A percentile compares a stretch with the other conserved stretches of the same genome.
Conservation (phyloP, 2,329 filamentous ascomycete species). For the Claviceps africana region DNA sequence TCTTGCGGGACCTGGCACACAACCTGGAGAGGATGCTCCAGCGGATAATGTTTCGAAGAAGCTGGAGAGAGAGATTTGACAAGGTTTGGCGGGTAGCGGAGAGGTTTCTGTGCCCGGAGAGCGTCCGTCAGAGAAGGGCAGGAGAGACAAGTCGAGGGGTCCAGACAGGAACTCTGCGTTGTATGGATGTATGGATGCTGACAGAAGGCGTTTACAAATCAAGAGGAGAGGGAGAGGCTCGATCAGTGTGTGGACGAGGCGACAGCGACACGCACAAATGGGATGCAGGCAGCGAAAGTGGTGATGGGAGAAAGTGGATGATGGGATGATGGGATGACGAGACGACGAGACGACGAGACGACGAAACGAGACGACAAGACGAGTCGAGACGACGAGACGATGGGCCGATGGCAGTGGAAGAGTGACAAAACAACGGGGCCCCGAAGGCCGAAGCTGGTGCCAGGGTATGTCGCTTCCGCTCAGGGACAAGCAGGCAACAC, state of each 20-base stretch:
- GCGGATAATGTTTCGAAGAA: not conserved
- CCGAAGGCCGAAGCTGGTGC: not conserved
- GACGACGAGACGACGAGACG: too few species aligned
- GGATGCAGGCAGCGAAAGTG: conserved; percentile 2
- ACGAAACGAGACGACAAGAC: too few species aligned
- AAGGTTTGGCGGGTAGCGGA: not conserved
- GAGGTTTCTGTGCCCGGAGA: not conserved
- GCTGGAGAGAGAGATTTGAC: conserved; percentile 1
- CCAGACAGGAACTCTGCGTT: conserved; percentile 1
- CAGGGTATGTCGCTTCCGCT: not conserved
- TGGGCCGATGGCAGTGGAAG: conserved; percentile 1
- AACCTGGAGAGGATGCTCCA: not conserved
- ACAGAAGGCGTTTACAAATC: conserved; percentile 2
- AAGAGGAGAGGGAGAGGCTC: not conserved
- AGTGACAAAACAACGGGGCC: not conserved
- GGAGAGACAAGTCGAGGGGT: not conserved
- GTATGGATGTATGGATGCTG: conserved; percentile 3
- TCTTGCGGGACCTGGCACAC: not conserved
- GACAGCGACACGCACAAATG: conserved; percentile 2
- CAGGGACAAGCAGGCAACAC: not conserved
- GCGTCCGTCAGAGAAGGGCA: not conserved
- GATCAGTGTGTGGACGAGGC: conserved; percentile 1
- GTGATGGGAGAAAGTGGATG: conserved; percentile 1
- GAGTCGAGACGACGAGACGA: not conserved
- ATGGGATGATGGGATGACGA: not conserved